Percentiles rank a stretch among this genome's conserved stretches.
Evolutionary conservation across 805 yeast genomes (phyloP).

Genomic region (Saccharomycopsis sp.): DNA sequence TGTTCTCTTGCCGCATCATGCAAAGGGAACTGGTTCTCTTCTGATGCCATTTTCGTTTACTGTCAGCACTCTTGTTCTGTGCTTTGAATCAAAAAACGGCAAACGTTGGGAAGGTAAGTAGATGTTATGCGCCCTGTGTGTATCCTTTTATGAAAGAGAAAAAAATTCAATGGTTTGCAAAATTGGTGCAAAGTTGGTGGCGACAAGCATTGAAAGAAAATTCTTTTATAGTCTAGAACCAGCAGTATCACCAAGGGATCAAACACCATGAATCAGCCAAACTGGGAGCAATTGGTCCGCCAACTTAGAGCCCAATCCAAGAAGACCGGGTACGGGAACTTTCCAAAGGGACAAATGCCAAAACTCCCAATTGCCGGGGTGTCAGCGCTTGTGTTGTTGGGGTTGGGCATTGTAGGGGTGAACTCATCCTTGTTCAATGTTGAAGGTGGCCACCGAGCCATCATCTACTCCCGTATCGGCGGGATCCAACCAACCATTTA

Average conservation of each 20-base stretch:
- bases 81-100: too few species aligned
- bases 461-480: conserved; percentile 75
- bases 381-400: conserved; percentile 51
- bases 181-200: conserved; percentile 3
- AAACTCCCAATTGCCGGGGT: conserved; percentile 47
- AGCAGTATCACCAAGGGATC: too few species aligned
- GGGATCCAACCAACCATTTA: conserved; percentile 81
- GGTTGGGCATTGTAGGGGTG: conserved; percentile 45
- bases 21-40: conserved; percentile 25
- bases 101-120: too few species aligned
- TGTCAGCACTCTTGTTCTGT: too few species aligned
- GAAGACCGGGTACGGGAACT: conserved; percentile 25
- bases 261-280: conserved; percentile 22
- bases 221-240: too few species aligned
- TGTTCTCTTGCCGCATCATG: conserved; percentile 65
- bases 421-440: conserved; percentile 68
- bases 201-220: too few species aligned
- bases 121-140: too few species aligned
- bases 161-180: conserved; percentile 5
- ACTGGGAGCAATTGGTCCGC: conserved; percentile 34
- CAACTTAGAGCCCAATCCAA: conserved; percentile 31
- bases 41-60: not conserved
- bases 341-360: conserved; percentile 20
- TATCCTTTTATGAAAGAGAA: too few species aligned
- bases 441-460: conserved; percentile 98